phyloP scores from a whole-genome alignment of 495 filamentous ascomycete species.

The Aspergillus olivimuriae region DNA sequence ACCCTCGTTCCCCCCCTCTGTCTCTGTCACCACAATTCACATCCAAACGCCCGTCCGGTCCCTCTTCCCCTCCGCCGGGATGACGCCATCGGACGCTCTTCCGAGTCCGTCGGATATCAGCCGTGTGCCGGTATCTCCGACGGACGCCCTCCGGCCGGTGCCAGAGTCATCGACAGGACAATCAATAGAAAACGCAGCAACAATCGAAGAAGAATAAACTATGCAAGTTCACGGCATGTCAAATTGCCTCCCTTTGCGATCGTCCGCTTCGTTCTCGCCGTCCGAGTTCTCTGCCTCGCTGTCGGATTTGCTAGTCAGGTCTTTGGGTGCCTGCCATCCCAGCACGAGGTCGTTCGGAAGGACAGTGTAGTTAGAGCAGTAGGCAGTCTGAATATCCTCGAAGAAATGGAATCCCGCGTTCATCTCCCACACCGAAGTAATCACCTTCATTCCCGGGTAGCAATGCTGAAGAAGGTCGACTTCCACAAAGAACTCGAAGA shows the following conservation, averaged over 20 bases:
- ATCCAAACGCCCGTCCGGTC: background rate
- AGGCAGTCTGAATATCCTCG: constrained; percentile 47
- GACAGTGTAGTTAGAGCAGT: constrained; percentile 53
- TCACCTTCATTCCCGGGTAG: constrained; percentile 73
- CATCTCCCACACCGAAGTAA: constrained; percentile 54
- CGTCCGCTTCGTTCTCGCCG: constrained; percentile 2
- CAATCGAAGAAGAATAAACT: too few relatives aligned
- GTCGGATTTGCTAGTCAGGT: constrained; percentile 9
- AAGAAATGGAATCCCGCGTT: constrained; percentile 57
- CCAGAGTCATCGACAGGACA: too few relatives aligned
- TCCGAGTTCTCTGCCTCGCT: constrained; percentile 10
- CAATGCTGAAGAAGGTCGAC: constrained; percentile 53
- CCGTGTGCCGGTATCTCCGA: background rate
- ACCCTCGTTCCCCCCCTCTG: too few relatives aligned
- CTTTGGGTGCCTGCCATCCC: constrained; percentile 52
- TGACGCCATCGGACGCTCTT: constrained; percentile 3
- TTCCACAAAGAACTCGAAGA: constrained; percentile 64
- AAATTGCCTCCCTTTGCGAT: too few relatives aligned
- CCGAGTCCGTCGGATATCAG: background rate
- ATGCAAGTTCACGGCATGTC: too few relatives aligned
- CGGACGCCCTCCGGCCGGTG: constrained; percentile 1
- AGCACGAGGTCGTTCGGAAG: constrained; percentile 69
- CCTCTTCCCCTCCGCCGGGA: background rate
- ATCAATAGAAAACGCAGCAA: too few relatives aligned
- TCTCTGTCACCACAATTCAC: background rate